Conservation (phyloP, 345 rosid genomes). For the Citrus sinensis region DVS_A1.0 CM039169.1:28617001-28617500, state of each 20-base stretch:
- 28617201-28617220: slow-evolving; percentile 17
- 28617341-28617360: not conserved
- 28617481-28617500: not conserved
- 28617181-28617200: not conserved
- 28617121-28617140: slow-evolving; percentile 21
- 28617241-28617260: slow-evolving; percentile 28
- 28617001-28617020: slow-evolving; percentile 24
- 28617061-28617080: slow-evolving; percentile 9
- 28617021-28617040: not conserved
- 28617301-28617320: not conserved
- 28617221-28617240: slow-evolving; percentile 43
- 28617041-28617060: not conserved
- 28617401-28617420: not conserved
- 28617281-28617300: not conserved
- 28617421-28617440: not conserved
- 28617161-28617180: slow-evolving; percentile 25
- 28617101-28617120: slow-evolving; percentile 36
- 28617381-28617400: not conserved
- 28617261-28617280: not conserved
- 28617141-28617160: slow-evolving; percentile 22
- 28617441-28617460: not conserved
- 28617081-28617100: slow-evolving; percentile 37
- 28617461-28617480: not conserved
- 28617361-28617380: not conserved
- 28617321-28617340: not conserved